phyloP scores from a whole-genome alignment of 495 filamentous ascomycete species.

The Hyaloscypha variabilis region DNA sequence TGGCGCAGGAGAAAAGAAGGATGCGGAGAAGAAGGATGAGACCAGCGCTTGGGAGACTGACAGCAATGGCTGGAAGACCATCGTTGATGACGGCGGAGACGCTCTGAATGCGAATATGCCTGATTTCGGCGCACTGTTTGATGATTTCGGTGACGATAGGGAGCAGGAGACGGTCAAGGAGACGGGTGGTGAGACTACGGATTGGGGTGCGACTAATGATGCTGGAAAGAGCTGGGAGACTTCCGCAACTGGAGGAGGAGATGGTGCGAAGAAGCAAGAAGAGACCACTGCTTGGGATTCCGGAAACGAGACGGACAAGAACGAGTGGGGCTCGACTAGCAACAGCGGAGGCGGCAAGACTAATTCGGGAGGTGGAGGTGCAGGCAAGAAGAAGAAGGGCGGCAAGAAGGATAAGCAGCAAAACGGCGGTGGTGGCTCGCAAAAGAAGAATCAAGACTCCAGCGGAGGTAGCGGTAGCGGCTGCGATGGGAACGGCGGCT shows the following conservation, averaged over 20 bases:
- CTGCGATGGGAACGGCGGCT: background rate
- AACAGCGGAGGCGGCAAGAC: background rate
- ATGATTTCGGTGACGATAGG: background rate
- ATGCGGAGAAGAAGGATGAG: background rate
- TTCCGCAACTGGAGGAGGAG: background rate
- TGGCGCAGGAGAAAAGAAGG: background rate
- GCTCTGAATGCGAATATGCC: background rate
- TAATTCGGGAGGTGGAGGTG: background rate
- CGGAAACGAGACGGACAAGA: too few relatives aligned
- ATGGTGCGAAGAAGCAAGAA: background rate
- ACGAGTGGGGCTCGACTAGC: background rate
- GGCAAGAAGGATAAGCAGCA: background rate
- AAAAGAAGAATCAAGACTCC: background rate
- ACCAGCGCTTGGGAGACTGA: background rate
- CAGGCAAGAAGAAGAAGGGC: conserved; percentile 3
- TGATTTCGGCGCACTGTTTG: conserved; percentile 3
- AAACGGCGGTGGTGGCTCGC: background rate
- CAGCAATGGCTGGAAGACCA: conserved; percentile 2
- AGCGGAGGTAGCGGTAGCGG: background rate
- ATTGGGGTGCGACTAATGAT: too few relatives aligned
- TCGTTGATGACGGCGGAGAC: conserved; percentile 4
- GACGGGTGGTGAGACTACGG: too few relatives aligned
- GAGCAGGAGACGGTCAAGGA: background rate
- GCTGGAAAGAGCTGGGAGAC: too few relatives aligned
- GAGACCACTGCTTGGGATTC: background rate